phyloP scores from a whole-genome alignment of 805 yeast genomes.

The Clavispora vitiphila region DNA sequence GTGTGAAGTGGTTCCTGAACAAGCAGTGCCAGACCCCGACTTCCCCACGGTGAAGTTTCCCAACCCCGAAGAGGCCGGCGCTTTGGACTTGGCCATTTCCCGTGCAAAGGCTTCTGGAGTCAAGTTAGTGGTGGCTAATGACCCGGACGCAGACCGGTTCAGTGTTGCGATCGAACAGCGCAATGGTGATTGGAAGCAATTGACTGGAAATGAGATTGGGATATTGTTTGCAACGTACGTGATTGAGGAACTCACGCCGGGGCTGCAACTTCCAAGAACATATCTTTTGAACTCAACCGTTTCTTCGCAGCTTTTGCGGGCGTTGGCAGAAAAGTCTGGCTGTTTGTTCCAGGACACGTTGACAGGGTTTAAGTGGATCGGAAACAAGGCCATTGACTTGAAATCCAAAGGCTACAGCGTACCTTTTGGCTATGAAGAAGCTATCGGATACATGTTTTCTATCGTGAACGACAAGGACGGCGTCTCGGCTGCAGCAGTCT shows the following conservation, averaged over 20 bases:
- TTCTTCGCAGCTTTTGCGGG: slow-evolving; percentile 72
- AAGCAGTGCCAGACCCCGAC: slow-evolving; percentile 72
- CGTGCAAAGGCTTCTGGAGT: slow-evolving; percentile 51
- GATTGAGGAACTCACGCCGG: slow-evolving; percentile 29
- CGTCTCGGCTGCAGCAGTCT: slow-evolving; percentile 69
- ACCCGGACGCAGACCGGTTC: slow-evolving; percentile 96
- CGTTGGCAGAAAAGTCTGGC: slow-evolving; percentile 60
- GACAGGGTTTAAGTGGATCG: slow-evolving; percentile 98
- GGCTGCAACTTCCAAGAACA: slow-evolving; percentile 26
- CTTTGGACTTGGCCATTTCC: slow-evolving; percentile 64
- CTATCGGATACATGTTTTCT: slow-evolving; percentile 89
- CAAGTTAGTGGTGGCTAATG: slow-evolving; percentile 74
- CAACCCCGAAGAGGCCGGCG: slow-evolving; percentile 94
- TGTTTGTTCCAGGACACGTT: slow-evolving; percentile 73
- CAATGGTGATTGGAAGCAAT: slow-evolving; percentile 59
- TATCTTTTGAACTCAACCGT: slow-evolving; percentile 85
- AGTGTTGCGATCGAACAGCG: slow-evolving; percentile 61
- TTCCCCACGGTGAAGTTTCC: slow-evolving; percentile 88
- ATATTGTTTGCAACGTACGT: slow-evolving; percentile 69
- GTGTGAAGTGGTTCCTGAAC: slow-evolving; percentile 51
- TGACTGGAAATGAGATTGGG: slow-evolving; percentile 91
- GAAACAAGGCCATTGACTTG: slow-evolving; percentile 75
- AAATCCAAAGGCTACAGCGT: slow-evolving; percentile 60
- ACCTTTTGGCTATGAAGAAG: slow-evolving; percentile 93
- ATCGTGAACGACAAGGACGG: slow-evolving; percentile 92